Percentiles rank a stretch among this genome's conserved stretches.
Evolutionary conservation across 2,329 filamentous ascomycete genomes (phyloP).

Genomic region (Verticillium tricorpus): DNA sequence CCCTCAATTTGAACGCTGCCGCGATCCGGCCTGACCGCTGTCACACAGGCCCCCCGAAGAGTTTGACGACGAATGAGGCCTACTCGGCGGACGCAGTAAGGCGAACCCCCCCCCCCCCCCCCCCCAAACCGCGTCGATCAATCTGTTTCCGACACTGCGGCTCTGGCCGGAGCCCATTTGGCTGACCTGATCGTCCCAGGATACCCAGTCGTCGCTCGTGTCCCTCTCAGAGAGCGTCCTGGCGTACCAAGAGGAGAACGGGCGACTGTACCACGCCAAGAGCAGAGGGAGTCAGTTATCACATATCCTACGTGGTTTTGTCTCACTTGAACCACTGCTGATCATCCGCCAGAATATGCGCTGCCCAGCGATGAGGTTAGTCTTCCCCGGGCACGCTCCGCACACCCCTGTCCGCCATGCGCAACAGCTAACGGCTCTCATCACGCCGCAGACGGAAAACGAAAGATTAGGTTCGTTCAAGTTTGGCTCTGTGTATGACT

Average conservation of each 20-base stretch:
- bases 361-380: not conserved
- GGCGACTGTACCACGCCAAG: slow-evolving; percentile 18
- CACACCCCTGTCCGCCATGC: too few species aligned
- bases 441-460: not conserved
- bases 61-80: not conserved
- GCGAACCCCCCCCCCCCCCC: too few species aligned
- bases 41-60: not conserved
- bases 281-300: slow-evolving; percentile 15
- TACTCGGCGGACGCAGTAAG: not conserved
- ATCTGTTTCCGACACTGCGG: not conserved
- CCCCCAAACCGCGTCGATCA: not conserved
- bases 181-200: not conserved
- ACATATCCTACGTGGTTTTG: not conserved
- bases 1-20: too few species aligned
- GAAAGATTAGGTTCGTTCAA: not conserved
- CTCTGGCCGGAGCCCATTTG: not conserved
- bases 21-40: not conserved
- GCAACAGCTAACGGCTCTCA: not conserved
- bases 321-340: not conserved
- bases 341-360: not conserved
- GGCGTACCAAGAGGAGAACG: slow-evolving; percentile 17
- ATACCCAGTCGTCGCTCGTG: not conserved
- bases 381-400: too few species aligned
- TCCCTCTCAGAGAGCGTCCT: slow-evolving; percentile 10
- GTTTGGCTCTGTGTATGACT: not conserved